Evolutionary conservation across 805 yeast genomes (phyloP).

Genomic region (Yarrowia phangngaensis): DNA sequence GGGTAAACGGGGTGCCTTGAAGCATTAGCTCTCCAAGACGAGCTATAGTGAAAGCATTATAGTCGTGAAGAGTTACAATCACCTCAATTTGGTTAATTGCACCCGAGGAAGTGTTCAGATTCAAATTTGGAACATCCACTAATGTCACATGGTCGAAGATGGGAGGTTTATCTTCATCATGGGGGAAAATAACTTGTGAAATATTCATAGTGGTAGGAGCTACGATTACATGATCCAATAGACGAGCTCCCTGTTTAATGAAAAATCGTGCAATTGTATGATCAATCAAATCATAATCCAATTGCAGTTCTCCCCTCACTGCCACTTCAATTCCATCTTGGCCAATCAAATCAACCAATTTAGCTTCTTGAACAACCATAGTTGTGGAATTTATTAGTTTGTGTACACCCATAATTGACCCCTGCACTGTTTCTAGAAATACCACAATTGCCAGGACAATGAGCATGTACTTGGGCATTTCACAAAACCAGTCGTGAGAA

Average conservation of each 20-base stretch:
- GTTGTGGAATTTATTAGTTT: constrained; percentile 4
- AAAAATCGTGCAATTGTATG: constrained; percentile 4
- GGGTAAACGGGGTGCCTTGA: constrained; percentile 6
- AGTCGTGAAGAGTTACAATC: constrained; percentile 12
- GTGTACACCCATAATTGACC: constrained; percentile 9
- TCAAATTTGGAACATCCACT: constrained; percentile 2
- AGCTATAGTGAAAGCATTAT: constrained; percentile 17
- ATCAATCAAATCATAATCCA: background rate
- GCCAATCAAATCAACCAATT: constrained; percentile 13
- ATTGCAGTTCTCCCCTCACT: constrained; percentile 5
- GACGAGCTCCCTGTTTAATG: constrained; percentile 5
- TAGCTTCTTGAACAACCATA: constrained; percentile 13
- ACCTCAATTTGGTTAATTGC: constrained; percentile 5
- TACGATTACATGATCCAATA: constrained; percentile 4
- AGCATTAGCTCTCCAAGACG: constrained; percentile 11
- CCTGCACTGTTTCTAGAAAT: constrained; percentile 13
- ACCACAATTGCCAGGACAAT: constrained; percentile 7
- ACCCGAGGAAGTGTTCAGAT: background rate
- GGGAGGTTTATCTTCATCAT: background rate
- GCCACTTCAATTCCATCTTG: constrained; percentile 20
- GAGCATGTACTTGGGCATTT: constrained; percentile 14
- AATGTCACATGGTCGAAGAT: constrained; percentile 10
- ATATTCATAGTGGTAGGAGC: constrained; percentile 10
- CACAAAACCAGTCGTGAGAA: constrained; percentile 21
- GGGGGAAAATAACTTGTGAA: constrained; percentile 3